Evolutionary conservation across 1,284 basidiomycete species (phyloP).

Genomic region (Phylloporus sp.): DNA sequence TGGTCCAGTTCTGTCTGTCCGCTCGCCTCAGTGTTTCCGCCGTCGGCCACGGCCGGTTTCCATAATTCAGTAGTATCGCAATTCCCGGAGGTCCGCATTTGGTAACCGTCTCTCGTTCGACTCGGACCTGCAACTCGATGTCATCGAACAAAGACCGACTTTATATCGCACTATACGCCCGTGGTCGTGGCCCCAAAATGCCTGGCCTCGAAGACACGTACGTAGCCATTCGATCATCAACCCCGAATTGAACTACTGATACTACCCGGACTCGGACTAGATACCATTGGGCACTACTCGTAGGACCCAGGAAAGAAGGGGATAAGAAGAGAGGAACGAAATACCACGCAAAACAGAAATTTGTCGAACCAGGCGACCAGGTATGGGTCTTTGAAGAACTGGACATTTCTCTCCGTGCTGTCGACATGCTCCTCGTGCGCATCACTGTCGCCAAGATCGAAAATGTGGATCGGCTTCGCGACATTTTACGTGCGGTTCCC

Average conservation of each 20-base stretch:
- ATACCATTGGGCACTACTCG: background rate
- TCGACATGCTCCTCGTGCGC: background rate
- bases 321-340: background rate
- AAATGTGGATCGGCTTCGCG: background rate
- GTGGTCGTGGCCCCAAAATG: background rate
- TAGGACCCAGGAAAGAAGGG: background rate
- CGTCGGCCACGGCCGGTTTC: too few species aligned
- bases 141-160: background rate
- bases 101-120: too few species aligned
- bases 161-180: background rate
- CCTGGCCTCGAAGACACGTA: background rate
- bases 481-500: background rate
- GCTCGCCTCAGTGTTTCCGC: too few species aligned
- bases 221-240: background rate
- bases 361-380: background rate
- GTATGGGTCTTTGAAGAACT: background rate
- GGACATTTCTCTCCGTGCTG: background rate
- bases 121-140: too few species aligned
- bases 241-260: background rate
- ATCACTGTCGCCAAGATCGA: background rate
- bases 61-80: too few species aligned
- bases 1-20: too few species aligned
- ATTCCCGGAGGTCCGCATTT: too few species aligned
- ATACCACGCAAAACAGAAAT: background rate
- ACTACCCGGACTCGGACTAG: background rate